Percentiles rank a stretch among this genome's conserved stretches.
phyloP scores from a whole-genome alignment of 176 grass and related monocot species.

The Bromus sterilis region DNA sequence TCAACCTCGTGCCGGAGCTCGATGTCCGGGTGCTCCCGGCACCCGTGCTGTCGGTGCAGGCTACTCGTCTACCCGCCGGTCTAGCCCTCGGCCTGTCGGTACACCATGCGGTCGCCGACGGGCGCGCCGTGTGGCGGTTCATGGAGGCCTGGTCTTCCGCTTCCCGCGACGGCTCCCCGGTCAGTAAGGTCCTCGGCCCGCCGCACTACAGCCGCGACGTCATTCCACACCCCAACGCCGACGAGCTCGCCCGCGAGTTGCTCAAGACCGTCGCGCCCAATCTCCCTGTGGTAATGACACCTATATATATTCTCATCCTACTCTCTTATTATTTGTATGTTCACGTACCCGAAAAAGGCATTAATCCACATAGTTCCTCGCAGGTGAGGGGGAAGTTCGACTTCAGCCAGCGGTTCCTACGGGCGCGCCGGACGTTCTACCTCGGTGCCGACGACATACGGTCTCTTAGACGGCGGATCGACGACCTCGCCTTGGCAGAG shows the following conservation, averaged over 20 bases:
- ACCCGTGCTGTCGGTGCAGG: conserved; percentile 36
- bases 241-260: too few species aligned
- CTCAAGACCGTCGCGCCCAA: too few species aligned
- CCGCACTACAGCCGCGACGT: too few species aligned
- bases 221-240: too few species aligned
- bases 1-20: conserved; percentile 16
- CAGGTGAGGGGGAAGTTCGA: not conserved
- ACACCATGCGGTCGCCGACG: conserved; percentile 34
- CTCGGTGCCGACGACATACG: not conserved
- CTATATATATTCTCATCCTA: too few species aligned
- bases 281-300: too few species aligned
- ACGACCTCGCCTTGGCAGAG: not conserved
- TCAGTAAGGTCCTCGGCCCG: too few species aligned
- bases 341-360: too few species aligned
- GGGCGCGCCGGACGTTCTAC: conserved; percentile 20
- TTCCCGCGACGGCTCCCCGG: too few species aligned
- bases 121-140: conserved; percentile 28
- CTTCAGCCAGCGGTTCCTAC: conserved; percentile 20
- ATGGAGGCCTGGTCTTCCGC: conserved; percentile 28
- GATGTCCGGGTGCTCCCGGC: conserved; percentile 14
- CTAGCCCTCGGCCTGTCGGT: conserved; percentile 21
- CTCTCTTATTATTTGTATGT: too few species aligned
- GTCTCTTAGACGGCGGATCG: not conserved
- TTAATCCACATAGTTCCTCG: too few species aligned
- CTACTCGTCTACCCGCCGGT: conserved; percentile 18